Conservation (phyloP, 108 stramenopile genomes). For the Nitzschia sp. region DNA sequence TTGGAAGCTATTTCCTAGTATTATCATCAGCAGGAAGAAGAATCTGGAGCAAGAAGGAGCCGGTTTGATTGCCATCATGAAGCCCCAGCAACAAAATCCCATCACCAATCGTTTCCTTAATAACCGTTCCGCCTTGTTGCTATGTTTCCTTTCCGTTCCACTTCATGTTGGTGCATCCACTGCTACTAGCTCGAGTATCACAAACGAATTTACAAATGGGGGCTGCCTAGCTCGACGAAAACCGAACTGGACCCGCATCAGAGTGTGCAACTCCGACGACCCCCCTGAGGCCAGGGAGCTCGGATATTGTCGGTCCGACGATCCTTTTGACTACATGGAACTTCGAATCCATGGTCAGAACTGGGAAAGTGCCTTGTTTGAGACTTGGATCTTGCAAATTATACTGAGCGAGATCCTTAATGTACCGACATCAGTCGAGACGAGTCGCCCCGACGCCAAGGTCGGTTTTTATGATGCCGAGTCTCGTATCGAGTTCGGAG, state of each 20-base stretch:
- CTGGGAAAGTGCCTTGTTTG: slow-evolving; percentile 42
- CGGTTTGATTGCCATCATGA: too few species aligned
- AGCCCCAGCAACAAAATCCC: too few species aligned
- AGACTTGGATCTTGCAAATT: slow-evolving; percentile 40
- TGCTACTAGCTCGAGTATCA: too few species aligned
- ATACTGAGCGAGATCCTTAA: slow-evolving; percentile 31
- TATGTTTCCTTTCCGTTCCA: too few species aligned
- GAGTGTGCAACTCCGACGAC: slow-evolving; percentile 28
- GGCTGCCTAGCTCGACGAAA: background rate
- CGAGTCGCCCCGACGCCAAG: background rate
- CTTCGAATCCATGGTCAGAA: slow-evolving; percentile 23
- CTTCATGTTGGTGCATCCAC: too few species aligned
- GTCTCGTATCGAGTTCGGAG: background rate
- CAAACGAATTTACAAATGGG: background rate
- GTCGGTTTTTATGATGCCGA: slow-evolving; percentile 31
- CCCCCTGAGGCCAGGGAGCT: slow-evolving; percentile 3
- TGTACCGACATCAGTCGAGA: slow-evolving; percentile 40
- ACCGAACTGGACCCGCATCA: background rate
- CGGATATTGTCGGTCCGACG: slow-evolving; percentile 3
- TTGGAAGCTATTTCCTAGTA: too few species aligned
- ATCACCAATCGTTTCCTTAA: too few species aligned
- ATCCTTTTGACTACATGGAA: slow-evolving; percentile 31
- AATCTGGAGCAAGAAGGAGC: too few species aligned
- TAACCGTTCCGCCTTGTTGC: too few species aligned
- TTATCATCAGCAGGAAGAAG: too few species aligned